Evolutionary conservation across 441 rosid genomes (phyloP).

Genomic region (Eutrema salsugineum): DNA sequence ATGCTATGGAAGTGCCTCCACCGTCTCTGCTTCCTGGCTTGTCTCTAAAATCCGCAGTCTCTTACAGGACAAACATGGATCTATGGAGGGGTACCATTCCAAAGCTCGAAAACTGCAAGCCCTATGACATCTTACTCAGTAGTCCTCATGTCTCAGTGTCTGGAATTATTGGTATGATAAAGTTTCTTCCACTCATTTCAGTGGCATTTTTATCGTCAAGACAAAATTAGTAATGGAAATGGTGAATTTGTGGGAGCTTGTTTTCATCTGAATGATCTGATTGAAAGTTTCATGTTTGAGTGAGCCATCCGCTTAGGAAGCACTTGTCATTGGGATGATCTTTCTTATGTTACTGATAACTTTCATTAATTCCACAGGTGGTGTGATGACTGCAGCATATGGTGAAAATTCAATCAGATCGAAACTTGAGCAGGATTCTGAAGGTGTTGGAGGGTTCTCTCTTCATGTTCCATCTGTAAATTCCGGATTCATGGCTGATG

Average conservation of each 20-base stretch:
- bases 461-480: slow-evolving; percentile 48
- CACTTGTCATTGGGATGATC: neutral
- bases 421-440: slow-evolving; percentile 30
- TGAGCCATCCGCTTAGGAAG: neutral
- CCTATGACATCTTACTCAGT: slow-evolving; percentile 74
- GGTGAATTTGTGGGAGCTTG: neutral
- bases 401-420: slow-evolving; percentile 64
- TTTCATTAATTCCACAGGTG: slow-evolving; percentile 42
- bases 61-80: slow-evolving; percentile 60
- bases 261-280: neutral
- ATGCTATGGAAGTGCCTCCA: slow-evolving; percentile 39
- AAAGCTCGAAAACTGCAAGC: slow-evolving; percentile 62
- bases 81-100: slow-evolving; percentile 71
- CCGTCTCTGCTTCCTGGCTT: slow-evolving; percentile 64
- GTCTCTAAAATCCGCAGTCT: slow-evolving; percentile 54
- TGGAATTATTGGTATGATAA: slow-evolving; percentile 61
- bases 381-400: slow-evolving; percentile 49
- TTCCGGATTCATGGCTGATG: slow-evolving; percentile 61
- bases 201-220: neutral
- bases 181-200: neutral
- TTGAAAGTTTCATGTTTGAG: neutral
- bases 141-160: slow-evolving; percentile 80
- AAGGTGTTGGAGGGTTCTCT: slow-evolving; percentile 41
- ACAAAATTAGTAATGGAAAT: neutral
- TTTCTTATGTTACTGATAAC: neutral